These are phyloP conservation scores for Botrytis byssoidea DNA, from an alignment of 2,329 filamentous ascomycete genomes.

Conservation along the genomic window DNA sequence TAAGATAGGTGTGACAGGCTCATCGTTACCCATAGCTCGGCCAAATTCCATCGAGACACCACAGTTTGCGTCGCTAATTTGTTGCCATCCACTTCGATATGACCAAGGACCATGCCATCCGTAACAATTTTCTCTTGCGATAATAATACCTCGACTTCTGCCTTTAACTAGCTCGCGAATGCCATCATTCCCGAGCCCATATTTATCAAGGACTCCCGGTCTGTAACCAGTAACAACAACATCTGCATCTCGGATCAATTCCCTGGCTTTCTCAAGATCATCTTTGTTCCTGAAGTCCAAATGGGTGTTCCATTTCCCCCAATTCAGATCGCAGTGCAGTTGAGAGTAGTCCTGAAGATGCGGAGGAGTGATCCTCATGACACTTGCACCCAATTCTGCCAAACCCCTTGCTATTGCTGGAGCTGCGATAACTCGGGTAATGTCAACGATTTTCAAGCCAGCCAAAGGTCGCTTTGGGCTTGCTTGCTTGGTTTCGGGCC, in stretches of 20 bases:
- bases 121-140: slow-evolving; percentile 47
- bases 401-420: slow-evolving; percentile 45
- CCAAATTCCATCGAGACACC: slow-evolving; percentile 50
- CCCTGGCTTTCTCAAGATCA: slow-evolving; percentile 43
- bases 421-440: slow-evolving; percentile 47
- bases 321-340: slow-evolving; percentile 40
- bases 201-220: slow-evolving; percentile 44
- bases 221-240: slow-evolving; percentile 55
- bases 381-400: slow-evolving; percentile 47
- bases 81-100: slow-evolving; percentile 50
- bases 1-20: slow-evolving; percentile 46
- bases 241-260: slow-evolving; percentile 50
- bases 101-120: slow-evolving; percentile 48
- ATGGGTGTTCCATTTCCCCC: slow-evolving; percentile 48
- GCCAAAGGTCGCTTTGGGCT: slow-evolving; percentile 24
- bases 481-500: slow-evolving; percentile 14
- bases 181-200: slow-evolving; percentile 44
- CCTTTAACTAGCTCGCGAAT: slow-evolving; percentile 36
- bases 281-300: slow-evolving; percentile 48
- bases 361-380: slow-evolving; percentile 47
- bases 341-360: slow-evolving; percentile 42
- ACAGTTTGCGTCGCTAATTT: slow-evolving; percentile 42
- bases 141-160: slow-evolving; percentile 17
- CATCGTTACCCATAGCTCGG: slow-evolving; percentile 46
- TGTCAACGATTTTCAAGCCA: slow-evolving; percentile 41